These are phyloP conservation scores for Metschnikowia picachoensis DNA, from an alignment of 805 yeast genomes.

Conservation along the genomic window DNA sequence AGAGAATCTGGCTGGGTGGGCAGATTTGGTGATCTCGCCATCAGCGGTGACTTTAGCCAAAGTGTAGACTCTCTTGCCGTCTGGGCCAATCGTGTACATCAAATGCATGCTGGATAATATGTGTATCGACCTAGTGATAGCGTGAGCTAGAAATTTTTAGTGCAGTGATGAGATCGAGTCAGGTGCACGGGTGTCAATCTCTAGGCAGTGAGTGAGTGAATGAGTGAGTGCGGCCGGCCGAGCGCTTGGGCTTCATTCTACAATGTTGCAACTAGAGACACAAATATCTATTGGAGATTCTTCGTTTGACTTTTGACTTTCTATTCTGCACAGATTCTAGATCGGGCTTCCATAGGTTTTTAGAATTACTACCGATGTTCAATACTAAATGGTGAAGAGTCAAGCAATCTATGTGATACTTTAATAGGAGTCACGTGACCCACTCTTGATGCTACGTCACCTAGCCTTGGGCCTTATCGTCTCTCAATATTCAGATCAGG, in stretches of 20 bases:
- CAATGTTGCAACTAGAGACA: too few relatives aligned
- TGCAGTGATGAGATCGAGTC: slow-evolving; percentile 10
- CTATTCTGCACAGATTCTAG: too few relatives aligned
- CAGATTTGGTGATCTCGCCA: slow-evolving; percentile 97
- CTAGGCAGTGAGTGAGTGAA: neutral
- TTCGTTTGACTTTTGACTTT: too few relatives aligned
- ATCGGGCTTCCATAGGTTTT: too few relatives aligned
- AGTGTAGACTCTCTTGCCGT: slow-evolving; percentile 95
- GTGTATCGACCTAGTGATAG: neutral
- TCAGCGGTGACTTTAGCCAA: slow-evolving; percentile 72
- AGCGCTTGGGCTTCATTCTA: too few relatives aligned
- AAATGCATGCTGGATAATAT: slow-evolving; percentile 70
- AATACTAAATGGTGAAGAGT: too few relatives aligned
- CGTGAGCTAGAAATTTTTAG: slow-evolving; percentile 5
- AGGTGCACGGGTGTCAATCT: slow-evolving; percentile 13
- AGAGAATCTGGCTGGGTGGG: slow-evolving; percentile 99
- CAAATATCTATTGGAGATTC: too few relatives aligned
- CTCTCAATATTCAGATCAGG: too few relatives aligned
- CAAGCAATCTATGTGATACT: too few relatives aligned
- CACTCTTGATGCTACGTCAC: neutral
- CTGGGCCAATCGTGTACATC: slow-evolving; percentile 94
- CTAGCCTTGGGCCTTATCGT: neutral
- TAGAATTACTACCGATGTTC: too few relatives aligned
- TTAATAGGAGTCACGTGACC: too few relatives aligned
- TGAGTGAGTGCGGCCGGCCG: too few relatives aligned